Evolutionary conservation across 2,329 filamentous ascomycete genomes (phyloP).

Genomic region (Alternaria panax): DNA sequence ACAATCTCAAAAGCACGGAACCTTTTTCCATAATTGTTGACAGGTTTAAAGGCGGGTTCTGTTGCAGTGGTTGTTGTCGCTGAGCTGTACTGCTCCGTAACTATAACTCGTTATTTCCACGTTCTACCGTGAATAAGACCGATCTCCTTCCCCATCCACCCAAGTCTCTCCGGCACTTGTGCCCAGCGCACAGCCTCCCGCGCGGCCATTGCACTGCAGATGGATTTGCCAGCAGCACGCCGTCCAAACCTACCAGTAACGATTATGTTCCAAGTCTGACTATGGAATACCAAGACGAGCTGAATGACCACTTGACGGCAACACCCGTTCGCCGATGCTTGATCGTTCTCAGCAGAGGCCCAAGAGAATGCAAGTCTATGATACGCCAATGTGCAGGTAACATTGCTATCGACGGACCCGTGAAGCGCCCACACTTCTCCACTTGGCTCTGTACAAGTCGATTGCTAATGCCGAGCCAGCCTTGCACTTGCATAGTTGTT

Average conservation of each 20-base stretch:
- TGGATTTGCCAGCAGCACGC: background rate
- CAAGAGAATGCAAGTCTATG: background rate
- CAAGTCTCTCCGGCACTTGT: background rate
- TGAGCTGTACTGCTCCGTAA: background rate
- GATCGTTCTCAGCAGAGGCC: background rate
- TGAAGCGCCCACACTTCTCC: background rate
- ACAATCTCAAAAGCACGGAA: background rate
- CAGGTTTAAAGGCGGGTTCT: background rate
- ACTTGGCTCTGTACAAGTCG: background rate
- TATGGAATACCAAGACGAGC: background rate
- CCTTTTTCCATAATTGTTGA: background rate
- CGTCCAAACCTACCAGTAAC: constrained; percentile 4
- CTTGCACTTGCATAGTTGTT: constrained; percentile 1
- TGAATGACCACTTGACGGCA: constrained; percentile 1
- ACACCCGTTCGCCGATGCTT: constrained; percentile 2
- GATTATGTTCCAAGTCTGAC: background rate
- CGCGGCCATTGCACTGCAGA: constrained; percentile 2
- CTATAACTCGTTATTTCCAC: background rate
- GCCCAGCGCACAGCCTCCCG: constrained; percentile 1
- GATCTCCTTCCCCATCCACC: background rate
- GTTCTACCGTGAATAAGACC: background rate
- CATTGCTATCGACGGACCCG: background rate
- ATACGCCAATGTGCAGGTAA: constrained; percentile 1
- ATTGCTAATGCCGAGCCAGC: background rate
- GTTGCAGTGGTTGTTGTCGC: background rate